Conservation (phyloP, 2,329 filamentous ascomycete species). For the Aspergillus sojae region DNA sequence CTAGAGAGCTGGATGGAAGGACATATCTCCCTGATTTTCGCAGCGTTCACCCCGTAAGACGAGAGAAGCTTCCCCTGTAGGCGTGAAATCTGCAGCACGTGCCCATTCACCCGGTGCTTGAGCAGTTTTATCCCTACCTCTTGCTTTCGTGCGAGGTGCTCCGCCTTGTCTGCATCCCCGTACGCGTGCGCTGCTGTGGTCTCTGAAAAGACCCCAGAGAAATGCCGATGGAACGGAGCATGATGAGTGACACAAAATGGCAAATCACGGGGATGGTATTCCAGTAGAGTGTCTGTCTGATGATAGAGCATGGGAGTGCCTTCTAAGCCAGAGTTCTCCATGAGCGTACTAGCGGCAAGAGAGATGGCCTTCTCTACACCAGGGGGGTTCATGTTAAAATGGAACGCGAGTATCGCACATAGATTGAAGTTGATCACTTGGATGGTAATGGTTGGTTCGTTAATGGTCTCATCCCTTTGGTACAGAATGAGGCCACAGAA, state of each 20-base stretch:
- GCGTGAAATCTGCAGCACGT: background rate
- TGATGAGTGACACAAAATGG: background rate
- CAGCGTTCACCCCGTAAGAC: background rate
- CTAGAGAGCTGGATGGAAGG: background rate
- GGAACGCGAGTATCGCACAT: background rate
- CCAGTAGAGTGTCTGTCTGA: background rate
- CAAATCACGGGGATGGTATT: background rate
- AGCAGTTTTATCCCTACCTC: background rate
- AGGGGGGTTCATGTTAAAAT: background rate
- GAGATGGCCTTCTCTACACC: background rate
- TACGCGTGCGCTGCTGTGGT: background rate
- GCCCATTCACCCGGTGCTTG: background rate
- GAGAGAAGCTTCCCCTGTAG: background rate
- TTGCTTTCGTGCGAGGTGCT: background rate
- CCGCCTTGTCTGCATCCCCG: background rate
- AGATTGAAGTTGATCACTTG: background rate
- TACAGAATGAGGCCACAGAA: background rate
- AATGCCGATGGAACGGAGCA: background rate
- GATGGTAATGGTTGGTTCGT: background rate
- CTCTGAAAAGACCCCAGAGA: background rate
- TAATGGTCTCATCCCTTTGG: background rate
- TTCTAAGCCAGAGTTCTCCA: background rate
- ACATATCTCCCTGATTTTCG: background rate
- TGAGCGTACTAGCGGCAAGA: background rate
- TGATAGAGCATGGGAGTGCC: background rate